Conservation (phyloP, 768 basidiomycete species). For the Tricholoma flavovirens region DNA sequence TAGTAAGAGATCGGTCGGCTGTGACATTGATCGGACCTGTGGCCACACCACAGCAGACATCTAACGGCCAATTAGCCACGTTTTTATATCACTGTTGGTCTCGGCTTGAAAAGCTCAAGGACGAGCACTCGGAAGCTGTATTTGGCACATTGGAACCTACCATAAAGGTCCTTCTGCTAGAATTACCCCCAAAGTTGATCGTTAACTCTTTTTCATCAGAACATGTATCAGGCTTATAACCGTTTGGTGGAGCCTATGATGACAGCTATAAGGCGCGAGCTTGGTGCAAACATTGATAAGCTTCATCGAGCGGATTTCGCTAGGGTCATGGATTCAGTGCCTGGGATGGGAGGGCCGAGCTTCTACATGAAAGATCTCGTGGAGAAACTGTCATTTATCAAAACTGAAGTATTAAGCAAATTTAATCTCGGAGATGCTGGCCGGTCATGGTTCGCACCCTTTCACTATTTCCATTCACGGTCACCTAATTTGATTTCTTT, state of each 20-base stretch:
- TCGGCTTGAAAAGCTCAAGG: slow-evolving; percentile 57
- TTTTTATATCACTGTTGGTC: slow-evolving; percentile 76
- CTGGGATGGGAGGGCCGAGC: slow-evolving; percentile 64
- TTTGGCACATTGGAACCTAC: slow-evolving; percentile 47
- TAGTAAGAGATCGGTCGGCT: slow-evolving; percentile 73
- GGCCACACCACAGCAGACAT: slow-evolving; percentile 71
- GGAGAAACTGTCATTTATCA: slow-evolving; percentile 82
- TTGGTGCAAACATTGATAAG: slow-evolving; percentile 70
- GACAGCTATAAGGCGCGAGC: slow-evolving; percentile 71
- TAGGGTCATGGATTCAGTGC: slow-evolving; percentile 60
- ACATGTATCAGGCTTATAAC: slow-evolving; percentile 45
- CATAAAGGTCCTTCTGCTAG: slow-evolving; percentile 45
- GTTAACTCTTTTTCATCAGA: slow-evolving; percentile 30
- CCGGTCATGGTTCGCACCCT: slow-evolving; percentile 59
- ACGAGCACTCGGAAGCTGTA: slow-evolving; percentile 62
- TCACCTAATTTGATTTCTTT: neutral
- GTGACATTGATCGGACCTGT: slow-evolving; percentile 68
- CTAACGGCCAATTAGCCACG: slow-evolving; percentile 74
- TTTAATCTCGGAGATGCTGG: slow-evolving; percentile 69
- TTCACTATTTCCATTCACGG: neutral
- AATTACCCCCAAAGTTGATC: neutral
- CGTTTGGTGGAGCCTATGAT: slow-evolving; percentile 57
- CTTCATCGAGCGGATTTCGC: slow-evolving; percentile 84
- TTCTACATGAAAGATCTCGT: slow-evolving; percentile 89
- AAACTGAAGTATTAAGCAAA: slow-evolving; percentile 65